Percentiles rank a stretch among this genome's conserved stretches.
These are phyloP conservation scores for Cyclocybe aegerita DNA, from an alignment of 768 basidiomycete genomes.

Conservation along the genomic window DNA sequence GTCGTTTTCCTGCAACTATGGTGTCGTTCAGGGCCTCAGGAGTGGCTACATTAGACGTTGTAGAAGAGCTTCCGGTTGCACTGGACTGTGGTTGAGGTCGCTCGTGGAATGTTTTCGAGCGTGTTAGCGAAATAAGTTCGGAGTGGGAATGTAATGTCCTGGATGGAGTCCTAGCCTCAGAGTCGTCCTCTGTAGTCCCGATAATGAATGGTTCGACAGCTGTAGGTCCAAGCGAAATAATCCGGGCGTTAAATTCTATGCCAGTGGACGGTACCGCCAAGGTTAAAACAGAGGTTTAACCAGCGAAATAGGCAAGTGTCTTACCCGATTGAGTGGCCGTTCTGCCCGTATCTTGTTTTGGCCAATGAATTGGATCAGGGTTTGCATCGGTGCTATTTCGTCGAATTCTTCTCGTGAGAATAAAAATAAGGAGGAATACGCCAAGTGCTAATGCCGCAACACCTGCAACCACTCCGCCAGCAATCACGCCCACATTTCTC, in stretches of 20 bases:
- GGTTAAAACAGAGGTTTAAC: too few species aligned
- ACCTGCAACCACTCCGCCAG: constrained; percentile 28
- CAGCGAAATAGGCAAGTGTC: not conserved
- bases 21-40: too few species aligned
- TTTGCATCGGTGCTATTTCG: not conserved
- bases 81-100: too few species aligned
- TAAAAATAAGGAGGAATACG: constrained; percentile 13
- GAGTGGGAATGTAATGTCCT: too few species aligned
- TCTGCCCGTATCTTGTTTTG: not conserved
- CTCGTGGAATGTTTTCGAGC: too few species aligned
- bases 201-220: not conserved
- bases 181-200: not conserved
- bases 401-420: constrained; percentile 18
- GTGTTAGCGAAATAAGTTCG: too few species aligned
- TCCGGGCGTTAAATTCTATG: not conserved
- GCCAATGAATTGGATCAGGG: constrained; percentile 1
- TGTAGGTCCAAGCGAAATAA: not conserved
- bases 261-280: not conserved
- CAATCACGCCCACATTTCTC: constrained; percentile 22
- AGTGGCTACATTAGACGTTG: too few species aligned
- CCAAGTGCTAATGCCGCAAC: constrained; percentile 18
- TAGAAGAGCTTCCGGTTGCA: too few species aligned
- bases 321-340: not conserved
- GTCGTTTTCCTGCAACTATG: not conserved
- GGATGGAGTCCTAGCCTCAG: not conserved